Evolutionary conservation across 148 eudicot species (phyloP), one percentile per base, ranked within the genome.

Genomic region (Arbutus unedo): DNA sequence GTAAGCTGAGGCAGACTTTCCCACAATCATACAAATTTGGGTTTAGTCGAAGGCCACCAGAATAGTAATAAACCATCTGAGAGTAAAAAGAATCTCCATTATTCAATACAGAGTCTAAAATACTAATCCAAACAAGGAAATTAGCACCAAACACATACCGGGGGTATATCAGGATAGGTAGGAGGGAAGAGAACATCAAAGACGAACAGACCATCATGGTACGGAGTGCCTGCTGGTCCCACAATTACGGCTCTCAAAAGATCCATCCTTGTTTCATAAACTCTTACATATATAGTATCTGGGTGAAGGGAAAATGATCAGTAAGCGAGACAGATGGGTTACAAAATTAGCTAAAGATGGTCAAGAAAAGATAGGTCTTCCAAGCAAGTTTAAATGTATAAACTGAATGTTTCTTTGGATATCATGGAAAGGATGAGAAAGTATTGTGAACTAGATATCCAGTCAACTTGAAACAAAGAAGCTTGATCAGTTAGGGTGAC

Each of bases 1-100:
- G 86, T 74, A 96, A 93, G 89, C 98, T 96, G 23, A 96, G 91
- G 89, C 98, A 94, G 60, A 96, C 98, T 86, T 91, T 94, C 50
- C 98, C 98, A 70, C 94, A 91, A 79, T 91, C 86, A 78, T 96
- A 94, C 87, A 96, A 82, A 75, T 96, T 96, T 38, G 98, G 98
- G 79, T 96, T 96, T 50, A 96, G 14, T 62, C 97, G 91, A 80
- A 94, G 92, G 57, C 98, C 98, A 51, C 93, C 91, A 70, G 98
- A 91, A 82, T 93, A 88, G 80, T 89, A 96, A 83, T 91, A 87
- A 76, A 94, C 96, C 90, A 84, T 82, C 98, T 94, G 85, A 79
- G 48, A 79, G 16, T 83, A 67, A 77, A 23, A 87, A 16, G 64
- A 8, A 15, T 23, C 21, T 38, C 44, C 2, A 84, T 54, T 2